phyloP scores from a whole-genome alignment of 495 filamentous ascomycete genomes.

The Tuber umbilicatum region DNA sequence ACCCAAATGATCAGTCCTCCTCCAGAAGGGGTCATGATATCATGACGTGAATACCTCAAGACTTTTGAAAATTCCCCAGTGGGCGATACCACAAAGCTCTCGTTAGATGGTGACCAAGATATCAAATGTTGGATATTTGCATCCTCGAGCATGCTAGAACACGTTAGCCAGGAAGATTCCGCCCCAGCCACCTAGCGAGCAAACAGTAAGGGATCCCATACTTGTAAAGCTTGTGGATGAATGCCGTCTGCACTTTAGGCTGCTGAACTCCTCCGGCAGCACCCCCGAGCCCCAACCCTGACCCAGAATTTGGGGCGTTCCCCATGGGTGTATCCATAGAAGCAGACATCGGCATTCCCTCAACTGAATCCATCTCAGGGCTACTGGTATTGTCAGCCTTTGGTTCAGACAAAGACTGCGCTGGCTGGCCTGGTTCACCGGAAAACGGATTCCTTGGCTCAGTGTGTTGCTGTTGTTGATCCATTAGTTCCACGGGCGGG shows the following conservation, averaged over 20 bases:
- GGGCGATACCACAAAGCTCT: slow-evolving; percentile 98
- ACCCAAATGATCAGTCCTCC: slow-evolving; percentile 28
- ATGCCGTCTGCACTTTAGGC: slow-evolving; percentile 98
- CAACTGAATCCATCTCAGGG: slow-evolving; percentile 38
- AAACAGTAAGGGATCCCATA: slow-evolving; percentile 48
- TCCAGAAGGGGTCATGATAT: slow-evolving; percentile 15
- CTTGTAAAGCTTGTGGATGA: slow-evolving; percentile 99
- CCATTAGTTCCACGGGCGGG: slow-evolving; percentile 30
- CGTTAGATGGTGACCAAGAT: slow-evolving; percentile 85
- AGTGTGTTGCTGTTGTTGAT: slow-evolving; percentile 34
- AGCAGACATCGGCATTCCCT: slow-evolving; percentile 40
- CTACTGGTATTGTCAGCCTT: slow-evolving; percentile 39
- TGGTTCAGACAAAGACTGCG: slow-evolving; percentile 30
- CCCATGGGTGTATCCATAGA: slow-evolving; percentile 49
- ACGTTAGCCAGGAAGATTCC: slow-evolving; percentile 41
- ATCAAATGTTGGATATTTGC: slow-evolving; percentile 86
- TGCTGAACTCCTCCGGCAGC: slow-evolving; percentile 84
- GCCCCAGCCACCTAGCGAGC: slow-evolving; percentile 6
- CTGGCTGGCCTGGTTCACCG: slow-evolving; percentile 36
- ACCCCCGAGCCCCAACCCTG: slow-evolving; percentile 47
- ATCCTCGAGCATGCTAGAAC: slow-evolving; percentile 87
- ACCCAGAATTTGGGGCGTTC: slow-evolving; percentile 38
- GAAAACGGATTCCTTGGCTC: slow-evolving; percentile 40
- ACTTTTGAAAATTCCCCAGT: slow-evolving; percentile 98
- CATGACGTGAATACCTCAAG: slow-evolving; percentile 60